Evolutionary conservation across 2,329 filamentous ascomycete genomes (phyloP).

Genomic region (Leptographium flavum): DNA sequence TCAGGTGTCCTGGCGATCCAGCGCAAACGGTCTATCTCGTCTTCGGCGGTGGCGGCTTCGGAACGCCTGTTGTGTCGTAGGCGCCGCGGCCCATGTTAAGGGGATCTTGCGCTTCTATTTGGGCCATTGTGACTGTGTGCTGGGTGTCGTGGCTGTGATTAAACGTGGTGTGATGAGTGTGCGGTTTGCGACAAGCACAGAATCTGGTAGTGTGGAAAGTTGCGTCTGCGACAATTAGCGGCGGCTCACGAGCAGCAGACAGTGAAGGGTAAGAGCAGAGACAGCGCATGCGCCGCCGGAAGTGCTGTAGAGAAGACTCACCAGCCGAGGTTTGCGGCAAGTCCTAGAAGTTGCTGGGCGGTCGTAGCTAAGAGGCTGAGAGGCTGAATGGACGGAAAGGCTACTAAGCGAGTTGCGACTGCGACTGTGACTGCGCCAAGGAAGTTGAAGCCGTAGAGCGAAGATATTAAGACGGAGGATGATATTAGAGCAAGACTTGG

Average conservation of each 20-base stretch:
- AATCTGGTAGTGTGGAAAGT: background rate
- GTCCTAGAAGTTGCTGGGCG: no score
- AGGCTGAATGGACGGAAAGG: no score
- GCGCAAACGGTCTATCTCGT: conserved; percentile 13
- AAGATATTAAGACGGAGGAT: background rate
- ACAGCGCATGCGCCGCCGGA: no score
- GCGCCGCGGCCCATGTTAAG: conserved; percentile 22
- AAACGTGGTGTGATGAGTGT: background rate
- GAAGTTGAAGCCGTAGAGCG: background rate
- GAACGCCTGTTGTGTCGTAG: conserved; percentile 23
- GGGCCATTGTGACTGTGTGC: conserved; percentile 17
- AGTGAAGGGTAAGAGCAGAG: no score
- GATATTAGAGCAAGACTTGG: no score
- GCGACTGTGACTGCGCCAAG: no score
- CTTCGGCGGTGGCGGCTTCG: conserved; percentile 23
- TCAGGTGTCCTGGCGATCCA: background rate
- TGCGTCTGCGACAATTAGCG: background rate
- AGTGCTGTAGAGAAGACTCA: background rate
- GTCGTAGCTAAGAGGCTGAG: no score
- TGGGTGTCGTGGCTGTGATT: background rate
- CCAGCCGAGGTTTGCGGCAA: no score
- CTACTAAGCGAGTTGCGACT: no score
- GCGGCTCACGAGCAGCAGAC: background rate
- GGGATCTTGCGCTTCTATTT: conserved; percentile 15
- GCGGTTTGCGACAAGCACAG: background rate